Evolutionary conservation across 2,329 filamentous ascomycete species (phyloP), one percentile per base, ranked within the genome.

Genomic region (Verticillium dahliae): DNA sequence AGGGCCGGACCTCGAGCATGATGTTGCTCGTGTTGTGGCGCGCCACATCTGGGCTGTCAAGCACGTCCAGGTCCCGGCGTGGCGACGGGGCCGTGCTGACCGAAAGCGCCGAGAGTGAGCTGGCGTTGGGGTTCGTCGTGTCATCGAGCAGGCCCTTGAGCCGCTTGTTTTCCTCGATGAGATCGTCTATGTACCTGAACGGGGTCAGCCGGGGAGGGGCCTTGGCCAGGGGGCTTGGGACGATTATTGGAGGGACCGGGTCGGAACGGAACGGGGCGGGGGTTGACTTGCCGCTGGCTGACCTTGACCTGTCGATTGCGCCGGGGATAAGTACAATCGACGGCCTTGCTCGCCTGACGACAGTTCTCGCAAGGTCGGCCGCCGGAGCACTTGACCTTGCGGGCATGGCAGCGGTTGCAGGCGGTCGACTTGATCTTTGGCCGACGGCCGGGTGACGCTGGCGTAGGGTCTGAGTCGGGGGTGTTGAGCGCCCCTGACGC

Each of bases 341-440:
- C 65, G 3, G 67, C 68, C 59, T 71, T 71, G 18, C 68, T 69
- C 5, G 71, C 68, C 60, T 72, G 70, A 33, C 62, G 62, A 41
- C 73, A 75, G 57, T 72, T 74, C 2, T 68, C 65, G 58, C 73
- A 75, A 1, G 73, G 73, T n/a, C 68, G 65, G 0, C 69, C 73
- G 0, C 73, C 73, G 0, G 72, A 72, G 31, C 73, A 75, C 45
- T 71, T 74, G 6, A 75, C 72, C 58, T 74, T 74, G 2, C 73
- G 67, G 1, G 72, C 66, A 60, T 68, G 75, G 50, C 65, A 79
- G 62, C 61, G 69, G 33, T 67, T 72, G 61, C 64, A 66, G 64
- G 65, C 65, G 13, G 62, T 66, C 22, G 64, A 62, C 35, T 66
- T 66, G 27, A 60, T 60, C 15, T 52, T 63, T 9, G 64, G 59